Evolutionary conservation across 2,329 filamentous ascomycete genomes (phyloP).

Genomic region (Neofusicoccum cordaticola): DNA sequence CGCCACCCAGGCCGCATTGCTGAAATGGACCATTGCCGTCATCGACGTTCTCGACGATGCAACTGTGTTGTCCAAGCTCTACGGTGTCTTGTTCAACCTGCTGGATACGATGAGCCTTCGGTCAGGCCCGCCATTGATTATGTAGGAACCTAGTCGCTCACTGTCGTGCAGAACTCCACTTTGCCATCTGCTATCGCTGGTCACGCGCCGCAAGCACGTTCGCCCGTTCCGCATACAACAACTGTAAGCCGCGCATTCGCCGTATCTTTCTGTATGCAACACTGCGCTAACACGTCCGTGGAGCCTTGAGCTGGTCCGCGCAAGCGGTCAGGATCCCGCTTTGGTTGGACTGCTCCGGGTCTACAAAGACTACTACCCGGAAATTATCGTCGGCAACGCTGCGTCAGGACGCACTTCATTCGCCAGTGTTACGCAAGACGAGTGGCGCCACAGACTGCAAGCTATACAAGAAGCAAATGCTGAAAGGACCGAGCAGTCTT

Average conservation of each 20-base stretch:
- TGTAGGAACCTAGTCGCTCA: constrained; percentile 17
- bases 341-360: constrained; percentile 72
- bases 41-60: constrained; percentile 68
- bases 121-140: constrained; percentile 33
- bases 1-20: constrained; percentile 65
- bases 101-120: constrained; percentile 76
- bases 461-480: constrained; percentile 61
- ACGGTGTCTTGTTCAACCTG: constrained; percentile 75
- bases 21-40: constrained; percentile 77
- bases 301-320: constrained; percentile 49
- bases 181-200: constrained; percentile 74
- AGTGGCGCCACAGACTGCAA: constrained; percentile 69
- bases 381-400: constrained; percentile 74
- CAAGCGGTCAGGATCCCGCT: constrained; percentile 64
- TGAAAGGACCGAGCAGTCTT: constrained; percentile 40
- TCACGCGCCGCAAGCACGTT: constrained; percentile 79
- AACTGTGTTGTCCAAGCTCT: constrained; percentile 64
- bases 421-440: constrained; percentile 61
- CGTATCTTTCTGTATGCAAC: neutral
- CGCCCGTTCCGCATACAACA: constrained; percentile 79
- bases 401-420: constrained; percentile 43
- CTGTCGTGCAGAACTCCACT: constrained; percentile 46
- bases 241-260: constrained; percentile 41
- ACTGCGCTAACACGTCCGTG: neutral
- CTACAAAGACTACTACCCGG: constrained; percentile 90